phyloP scores from a whole-genome alignment of 1,139 yeast genomes.

The Hanseniaspora uvarum region DNA sequence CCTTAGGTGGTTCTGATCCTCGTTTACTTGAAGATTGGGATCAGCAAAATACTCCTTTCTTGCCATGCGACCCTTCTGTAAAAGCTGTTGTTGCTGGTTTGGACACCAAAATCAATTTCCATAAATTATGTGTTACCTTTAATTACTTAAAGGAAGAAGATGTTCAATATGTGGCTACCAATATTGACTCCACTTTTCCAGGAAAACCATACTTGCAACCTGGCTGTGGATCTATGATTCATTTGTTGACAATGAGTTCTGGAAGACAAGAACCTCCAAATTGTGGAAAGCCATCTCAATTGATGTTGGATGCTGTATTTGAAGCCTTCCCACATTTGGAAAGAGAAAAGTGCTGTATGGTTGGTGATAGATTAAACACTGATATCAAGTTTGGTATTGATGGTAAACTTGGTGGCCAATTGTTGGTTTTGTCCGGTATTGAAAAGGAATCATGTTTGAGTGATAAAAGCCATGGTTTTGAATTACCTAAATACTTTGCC shows the following conservation, averaged over 20 bases:
- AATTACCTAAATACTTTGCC: conserved; percentile 58
- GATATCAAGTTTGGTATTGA: conserved; percentile 86
- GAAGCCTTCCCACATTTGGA: conserved; percentile 45
- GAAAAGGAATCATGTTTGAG: conserved; percentile 58
- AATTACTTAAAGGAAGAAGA: conserved; percentile 53
- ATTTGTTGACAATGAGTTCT: conserved; percentile 63
- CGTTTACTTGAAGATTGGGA: conserved; percentile 34
- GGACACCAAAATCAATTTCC: conserved; percentile 64
- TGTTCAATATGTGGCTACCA: conserved; percentile 75
- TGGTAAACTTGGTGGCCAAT: conserved; percentile 70
- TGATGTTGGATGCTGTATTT: conserved; percentile 83
- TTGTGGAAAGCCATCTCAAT: conserved; percentile 84
- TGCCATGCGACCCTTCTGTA: conserved; percentile 55
- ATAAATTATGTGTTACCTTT: conserved; percentile 69
- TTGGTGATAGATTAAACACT: conserved; percentile 91
- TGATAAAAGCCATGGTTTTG: conserved; percentile 31
- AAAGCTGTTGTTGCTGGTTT: conserved; percentile 88
- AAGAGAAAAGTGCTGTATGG: conserved; percentile 68
- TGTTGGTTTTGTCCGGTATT: conserved; percentile 83
- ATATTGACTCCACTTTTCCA: conserved; percentile 90
- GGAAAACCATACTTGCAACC: conserved; percentile 74
- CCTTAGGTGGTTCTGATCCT: conserved; percentile 64
- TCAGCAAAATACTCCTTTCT: conserved; percentile 39
- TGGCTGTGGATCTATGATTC: conserved; percentile 90
- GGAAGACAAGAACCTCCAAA: conserved; percentile 61